Evolutionary conservation across 108 stramenopile genomes (phyloP).

Genomic region (Hondaea fermentalgiana): DNA sequence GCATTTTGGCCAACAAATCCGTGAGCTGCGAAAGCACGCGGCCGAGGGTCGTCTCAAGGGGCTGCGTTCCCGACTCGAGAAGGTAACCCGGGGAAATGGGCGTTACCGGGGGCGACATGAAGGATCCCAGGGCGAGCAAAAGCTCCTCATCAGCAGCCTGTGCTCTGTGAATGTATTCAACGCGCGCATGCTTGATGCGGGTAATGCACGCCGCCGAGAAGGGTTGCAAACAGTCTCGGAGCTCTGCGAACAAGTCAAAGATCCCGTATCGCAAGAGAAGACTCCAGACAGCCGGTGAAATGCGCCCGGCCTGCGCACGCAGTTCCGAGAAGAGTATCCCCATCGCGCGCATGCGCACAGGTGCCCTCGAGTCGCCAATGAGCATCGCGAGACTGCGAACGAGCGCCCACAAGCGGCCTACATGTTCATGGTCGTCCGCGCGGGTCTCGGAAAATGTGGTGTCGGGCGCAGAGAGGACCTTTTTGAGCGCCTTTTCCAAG

Average conservation of each 20-base stretch:
- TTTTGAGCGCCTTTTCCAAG: slow-evolving; percentile 53
- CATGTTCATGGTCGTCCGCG: neutral
- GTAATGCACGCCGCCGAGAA: neutral
- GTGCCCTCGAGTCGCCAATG: slow-evolving; percentile 67
- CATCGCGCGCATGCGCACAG: slow-evolving; percentile 43
- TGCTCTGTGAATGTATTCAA: neutral
- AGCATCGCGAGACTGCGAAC: slow-evolving; percentile 72
- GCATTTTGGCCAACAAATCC: neutral
- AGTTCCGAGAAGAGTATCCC: slow-evolving; percentile 28
- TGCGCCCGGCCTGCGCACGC: neutral
- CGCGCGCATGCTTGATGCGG: neutral
- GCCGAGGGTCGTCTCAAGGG: neutral
- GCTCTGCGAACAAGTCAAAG: neutral
- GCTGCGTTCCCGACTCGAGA: neutral
- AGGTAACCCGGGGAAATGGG: neutral
- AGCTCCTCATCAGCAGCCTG: neutral
- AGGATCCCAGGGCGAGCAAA: neutral
- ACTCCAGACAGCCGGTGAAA: neutral
- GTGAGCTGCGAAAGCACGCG: neutral
- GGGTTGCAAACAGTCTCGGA: neutral
- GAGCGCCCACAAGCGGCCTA: slow-evolving; percentile 72
- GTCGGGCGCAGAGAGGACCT: slow-evolving; percentile 55
- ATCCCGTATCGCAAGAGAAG: neutral
- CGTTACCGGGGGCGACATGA: neutral
- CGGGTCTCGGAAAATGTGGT: slow-evolving; percentile 24